A percentile compares a stretch with the other conserved stretches of the same genome.
These are phyloP conservation scores for Ramaria rubella DNA, from an alignment of 768 basidiomycete genomes.

Conservation along the genomic window DNA sequence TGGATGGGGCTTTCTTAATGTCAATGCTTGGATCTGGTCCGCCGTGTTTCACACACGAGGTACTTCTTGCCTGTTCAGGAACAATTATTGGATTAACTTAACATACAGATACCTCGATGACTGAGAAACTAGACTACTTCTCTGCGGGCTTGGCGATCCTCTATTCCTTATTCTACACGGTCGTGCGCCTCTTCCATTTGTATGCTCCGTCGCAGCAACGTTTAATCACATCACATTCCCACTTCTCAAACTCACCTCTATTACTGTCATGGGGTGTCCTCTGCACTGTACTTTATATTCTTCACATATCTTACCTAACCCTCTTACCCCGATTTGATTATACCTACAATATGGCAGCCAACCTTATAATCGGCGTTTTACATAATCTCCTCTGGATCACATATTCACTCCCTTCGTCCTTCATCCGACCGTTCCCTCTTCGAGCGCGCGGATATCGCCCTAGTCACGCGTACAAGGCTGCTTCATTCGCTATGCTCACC, in stretches of 20 bases:
- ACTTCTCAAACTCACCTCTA: slow-evolving; percentile 19
- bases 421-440: slow-evolving; percentile 49
- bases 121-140: slow-evolving; percentile 94
- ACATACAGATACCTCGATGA: slow-evolving; percentile 62
- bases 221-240: slow-evolving; percentile 21
- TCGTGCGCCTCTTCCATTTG: slow-evolving; percentile 70
- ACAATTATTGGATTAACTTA: not conserved
- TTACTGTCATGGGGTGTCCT: slow-evolving; percentile 39
- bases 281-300: slow-evolving; percentile 51
- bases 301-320: slow-evolving; percentile 74
- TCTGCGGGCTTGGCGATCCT: slow-evolving; percentile 83
- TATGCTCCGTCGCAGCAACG: slow-evolving; percentile 37
- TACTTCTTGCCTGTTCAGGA: slow-evolving; percentile 27
- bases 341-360: slow-evolving; percentile 86
- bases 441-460: slow-evolving; percentile 49
- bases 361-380: slow-evolving; percentile 61
- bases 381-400: slow-evolving; percentile 81
- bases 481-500: slow-evolving; percentile 59
- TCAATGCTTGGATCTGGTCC: slow-evolving; percentile 94
- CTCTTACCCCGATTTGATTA: slow-evolving; percentile 83
- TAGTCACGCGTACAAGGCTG: slow-evolving; percentile 34
- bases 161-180: slow-evolving; percentile 70
- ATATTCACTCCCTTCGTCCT: slow-evolving; percentile 52
- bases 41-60: slow-evolving; percentile 90
- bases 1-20: slow-evolving; percentile 57